A percentile compares a stretch with the other conserved stretches of the same genome.
These are phyloP conservation scores for Populus pruinosa DNA, from an alignment of 345 rosid species.

Conservation along the genomic window DNA sequence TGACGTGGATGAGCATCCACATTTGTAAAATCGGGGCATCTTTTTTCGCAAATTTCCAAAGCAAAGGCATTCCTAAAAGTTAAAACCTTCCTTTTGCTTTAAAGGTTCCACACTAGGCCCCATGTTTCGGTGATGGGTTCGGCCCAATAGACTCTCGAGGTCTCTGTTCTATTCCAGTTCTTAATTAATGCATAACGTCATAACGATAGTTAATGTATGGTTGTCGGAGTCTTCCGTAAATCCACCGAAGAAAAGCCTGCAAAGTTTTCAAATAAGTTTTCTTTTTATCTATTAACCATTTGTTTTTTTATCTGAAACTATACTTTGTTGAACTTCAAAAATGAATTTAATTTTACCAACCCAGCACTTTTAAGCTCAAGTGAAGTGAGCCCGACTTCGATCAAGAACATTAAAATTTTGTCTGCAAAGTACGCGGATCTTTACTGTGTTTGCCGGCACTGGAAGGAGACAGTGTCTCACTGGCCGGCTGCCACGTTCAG, in stretches of 20 bases:
- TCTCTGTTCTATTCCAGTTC: not conserved
- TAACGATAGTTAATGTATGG: too few relatives aligned
- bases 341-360: too few relatives aligned
- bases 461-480: not conserved
- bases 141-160: not conserved
- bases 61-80: slow-evolving; percentile 17
- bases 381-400: not conserved
- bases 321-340: too few relatives aligned
- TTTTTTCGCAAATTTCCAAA: slow-evolving; percentile 13
- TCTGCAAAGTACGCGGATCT: not conserved
- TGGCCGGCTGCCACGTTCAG: not conserved
- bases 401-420: not conserved
- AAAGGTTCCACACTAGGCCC: slow-evolving; percentile 7
- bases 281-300: too few relatives aligned
- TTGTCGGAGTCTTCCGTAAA: too few relatives aligned
- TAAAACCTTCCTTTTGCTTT: not conserved
- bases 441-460: not conserved
- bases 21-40: not conserved
- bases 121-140: not conserved
- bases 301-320: too few relatives aligned
- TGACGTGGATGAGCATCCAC: slow-evolving; percentile 27
- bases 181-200: not conserved
- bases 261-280: too few relatives aligned
- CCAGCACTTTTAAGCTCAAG: too few relatives aligned
- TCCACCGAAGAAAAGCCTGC: too few relatives aligned